Percentiles rank a stretch among this genome's conserved stretches.
Evolutionary conservation across 2,329 filamentous ascomycete species (phyloP).

Genomic region (Coniochaeta sp.): DNA sequence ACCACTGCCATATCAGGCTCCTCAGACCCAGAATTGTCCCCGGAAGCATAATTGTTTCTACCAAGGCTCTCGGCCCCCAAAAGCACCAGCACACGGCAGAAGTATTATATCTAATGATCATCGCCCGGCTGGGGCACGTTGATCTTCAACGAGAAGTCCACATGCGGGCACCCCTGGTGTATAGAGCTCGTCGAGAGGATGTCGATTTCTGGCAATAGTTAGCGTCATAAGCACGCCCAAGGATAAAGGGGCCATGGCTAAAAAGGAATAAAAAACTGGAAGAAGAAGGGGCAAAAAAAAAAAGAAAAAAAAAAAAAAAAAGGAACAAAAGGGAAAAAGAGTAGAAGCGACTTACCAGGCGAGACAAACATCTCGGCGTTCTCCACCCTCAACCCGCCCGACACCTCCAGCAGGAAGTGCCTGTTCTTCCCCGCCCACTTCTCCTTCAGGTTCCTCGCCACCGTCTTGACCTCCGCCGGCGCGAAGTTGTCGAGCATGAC

Average conservation of each 20-base stretch:
- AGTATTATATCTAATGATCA: not conserved
- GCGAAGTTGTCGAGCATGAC: conserved; percentile 98
- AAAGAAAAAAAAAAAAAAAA: too few species aligned
- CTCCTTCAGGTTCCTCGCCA: conserved; percentile 69
- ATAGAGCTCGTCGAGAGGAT: conserved; percentile 95
- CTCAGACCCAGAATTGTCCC: not conserved
- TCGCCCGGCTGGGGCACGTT: conserved; percentile 17
- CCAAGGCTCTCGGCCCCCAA: not conserved
- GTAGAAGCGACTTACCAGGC: conserved; percentile 48
- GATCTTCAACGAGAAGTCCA: conserved; percentile 96
- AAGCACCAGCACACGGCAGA: not conserved
- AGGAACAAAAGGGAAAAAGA: too few species aligned
- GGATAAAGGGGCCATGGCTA: not conserved
- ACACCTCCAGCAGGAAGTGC: conserved; percentile 82
- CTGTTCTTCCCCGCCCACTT: conserved; percentile 64
- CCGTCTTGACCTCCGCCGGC: conserved; percentile 66
- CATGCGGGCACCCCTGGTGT: conserved; percentile 87
- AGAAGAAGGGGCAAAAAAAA: too few species aligned
- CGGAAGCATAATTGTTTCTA: not conserved
- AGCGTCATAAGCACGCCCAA: not conserved
- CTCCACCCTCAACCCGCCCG: conserved; percentile 76
- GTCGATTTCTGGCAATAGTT: conserved; percentile 62
- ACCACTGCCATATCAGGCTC: not conserved
- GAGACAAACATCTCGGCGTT: conserved; percentile 81
- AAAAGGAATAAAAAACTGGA: too few species aligned